A percentile compares a stretch with the other conserved stretches of the same genome.
Conservation (phyloP, 805 yeast species). For the Candida maris region DNA sequence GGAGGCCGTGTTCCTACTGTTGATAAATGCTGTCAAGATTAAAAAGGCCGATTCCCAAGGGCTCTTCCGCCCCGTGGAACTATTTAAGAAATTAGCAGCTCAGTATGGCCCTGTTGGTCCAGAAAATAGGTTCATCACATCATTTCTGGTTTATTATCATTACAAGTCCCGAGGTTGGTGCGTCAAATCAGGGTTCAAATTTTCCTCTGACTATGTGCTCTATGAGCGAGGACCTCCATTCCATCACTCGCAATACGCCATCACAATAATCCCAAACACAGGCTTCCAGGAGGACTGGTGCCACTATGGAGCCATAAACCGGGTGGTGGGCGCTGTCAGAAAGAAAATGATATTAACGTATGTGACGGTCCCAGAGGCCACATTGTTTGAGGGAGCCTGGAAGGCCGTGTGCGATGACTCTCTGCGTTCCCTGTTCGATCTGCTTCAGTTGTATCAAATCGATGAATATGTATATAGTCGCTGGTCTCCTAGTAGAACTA, state of each 20-base stretch:
- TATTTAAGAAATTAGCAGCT: slow-evolving; percentile 15
- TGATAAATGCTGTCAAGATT: slow-evolving; percentile 32
- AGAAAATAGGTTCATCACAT: slow-evolving; percentile 41
- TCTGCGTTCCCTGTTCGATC: slow-evolving; percentile 19
- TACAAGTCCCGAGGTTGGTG: slow-evolving; percentile 93
- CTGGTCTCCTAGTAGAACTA: slow-evolving; percentile 81
- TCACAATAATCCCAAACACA: slow-evolving; percentile 27
- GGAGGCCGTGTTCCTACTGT: slow-evolving; percentile 70
- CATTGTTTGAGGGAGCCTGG: slow-evolving; percentile 25
- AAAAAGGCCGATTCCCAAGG: neutral
- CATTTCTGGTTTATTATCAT: slow-evolving; percentile 79
- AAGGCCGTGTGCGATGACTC: slow-evolving; percentile 9
- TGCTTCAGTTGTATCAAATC: slow-evolving; percentile 46
- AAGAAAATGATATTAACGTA: slow-evolving; percentile 70
- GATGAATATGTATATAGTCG: slow-evolving; percentile 69
- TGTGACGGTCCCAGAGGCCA: slow-evolving; percentile 52
- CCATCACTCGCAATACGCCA: slow-evolving; percentile 86
- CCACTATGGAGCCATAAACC: slow-evolving; percentile 64
- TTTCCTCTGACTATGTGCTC: slow-evolving; percentile 80
- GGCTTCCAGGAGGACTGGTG: slow-evolving; percentile 33
- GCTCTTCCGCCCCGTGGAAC: slow-evolving; percentile 4
- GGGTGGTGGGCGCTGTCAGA: slow-evolving; percentile 85
- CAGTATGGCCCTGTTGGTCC: slow-evolving; percentile 17
- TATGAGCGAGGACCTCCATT: slow-evolving; percentile 94
- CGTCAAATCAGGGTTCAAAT: slow-evolving; percentile 85